Conservation (phyloP, 495 filamentous ascomycete species). For the Annulohypoxylon moriforme region DNA sequence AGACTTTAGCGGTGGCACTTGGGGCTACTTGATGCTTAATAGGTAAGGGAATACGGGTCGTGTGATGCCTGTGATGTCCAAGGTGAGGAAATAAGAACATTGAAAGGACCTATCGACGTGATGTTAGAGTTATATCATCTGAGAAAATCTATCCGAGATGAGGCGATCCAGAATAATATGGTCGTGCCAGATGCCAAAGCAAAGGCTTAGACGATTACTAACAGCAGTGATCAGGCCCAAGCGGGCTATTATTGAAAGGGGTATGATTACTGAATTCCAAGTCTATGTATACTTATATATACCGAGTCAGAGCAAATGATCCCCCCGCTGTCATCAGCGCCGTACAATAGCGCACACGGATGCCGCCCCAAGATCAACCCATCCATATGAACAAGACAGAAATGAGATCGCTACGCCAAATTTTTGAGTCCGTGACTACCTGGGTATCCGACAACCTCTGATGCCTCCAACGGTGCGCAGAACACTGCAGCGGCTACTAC, state of each 20-base stretch:
- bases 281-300: constrained; percentile 45
- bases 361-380: constrained; percentile 34
- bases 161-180: neutral
- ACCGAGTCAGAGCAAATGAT: constrained; percentile 38
- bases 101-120: neutral
- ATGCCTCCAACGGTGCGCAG: constrained; percentile 12
- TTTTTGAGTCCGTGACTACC: constrained; percentile 24
- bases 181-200: neutral
- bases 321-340: constrained; percentile 18
- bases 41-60: constrained; percentile 1
- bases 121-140: constrained; percentile 9
- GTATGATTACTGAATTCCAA: constrained; percentile 49
- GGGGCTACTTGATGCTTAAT: neutral
- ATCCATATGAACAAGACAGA: constrained; percentile 34
- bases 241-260: constrained; percentile 22
- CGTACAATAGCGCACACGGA: constrained; percentile 21
- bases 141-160: neutral
- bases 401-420: constrained; percentile 38
- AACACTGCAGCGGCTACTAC: constrained; percentile 11
- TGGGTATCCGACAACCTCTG: constrained; percentile 14
- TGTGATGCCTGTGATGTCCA: neutral
- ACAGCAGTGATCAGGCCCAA: neutral
- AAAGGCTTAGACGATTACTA: neutral
- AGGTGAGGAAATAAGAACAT: constrained; percentile 2
- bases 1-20: constrained; percentile 12